phyloP scores from a whole-genome alignment of 1,139 yeast genomes.

The Ogataea hybrid region DNA sequence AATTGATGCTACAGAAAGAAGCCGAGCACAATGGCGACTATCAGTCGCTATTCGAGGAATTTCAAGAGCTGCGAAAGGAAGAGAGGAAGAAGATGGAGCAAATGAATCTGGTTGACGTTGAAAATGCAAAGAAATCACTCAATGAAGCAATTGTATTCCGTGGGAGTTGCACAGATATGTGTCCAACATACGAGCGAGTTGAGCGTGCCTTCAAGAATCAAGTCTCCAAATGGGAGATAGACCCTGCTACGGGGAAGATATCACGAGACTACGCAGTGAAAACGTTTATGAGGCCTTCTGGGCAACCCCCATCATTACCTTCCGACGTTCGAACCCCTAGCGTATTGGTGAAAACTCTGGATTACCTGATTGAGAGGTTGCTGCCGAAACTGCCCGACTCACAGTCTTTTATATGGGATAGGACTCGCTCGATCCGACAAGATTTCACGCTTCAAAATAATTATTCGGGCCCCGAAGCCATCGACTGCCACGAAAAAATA shows the following conservation, averaged over 20 bases:
- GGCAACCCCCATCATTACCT: slow-evolving; percentile 97
- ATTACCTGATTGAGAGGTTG: slow-evolving; percentile 64
- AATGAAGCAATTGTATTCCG: slow-evolving; percentile 83
- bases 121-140: slow-evolving; percentile 75
- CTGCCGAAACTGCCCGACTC: slow-evolving; percentile 73
- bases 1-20: slow-evolving; percentile 44
- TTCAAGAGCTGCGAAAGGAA: slow-evolving; percentile 69
- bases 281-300: slow-evolving; percentile 96
- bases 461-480: slow-evolving; percentile 89
- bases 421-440: slow-evolving; percentile 96
- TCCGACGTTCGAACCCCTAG: slow-evolving; percentile 96
- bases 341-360: slow-evolving; percentile 60
- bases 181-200: slow-evolving; percentile 90
- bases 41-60: slow-evolving; percentile 52
- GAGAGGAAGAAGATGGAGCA: slow-evolving; percentile 83
- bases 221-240: slow-evolving; percentile 76
- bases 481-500: slow-evolving; percentile 88
- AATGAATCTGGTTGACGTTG: slow-evolving; percentile 83
- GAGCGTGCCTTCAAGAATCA: slow-evolving; percentile 87
- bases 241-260: slow-evolving; percentile 60
- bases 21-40: slow-evolving; percentile 38
- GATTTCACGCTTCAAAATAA: slow-evolving; percentile 97
- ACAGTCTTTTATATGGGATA: slow-evolving; percentile 93
- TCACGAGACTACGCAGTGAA: slow-evolving; percentile 70
- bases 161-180: slow-evolving; percentile 92